Evolutionary conservation across 768 basidiomycete species (phyloP).

Genomic region (Mycena belliarum): DNA sequence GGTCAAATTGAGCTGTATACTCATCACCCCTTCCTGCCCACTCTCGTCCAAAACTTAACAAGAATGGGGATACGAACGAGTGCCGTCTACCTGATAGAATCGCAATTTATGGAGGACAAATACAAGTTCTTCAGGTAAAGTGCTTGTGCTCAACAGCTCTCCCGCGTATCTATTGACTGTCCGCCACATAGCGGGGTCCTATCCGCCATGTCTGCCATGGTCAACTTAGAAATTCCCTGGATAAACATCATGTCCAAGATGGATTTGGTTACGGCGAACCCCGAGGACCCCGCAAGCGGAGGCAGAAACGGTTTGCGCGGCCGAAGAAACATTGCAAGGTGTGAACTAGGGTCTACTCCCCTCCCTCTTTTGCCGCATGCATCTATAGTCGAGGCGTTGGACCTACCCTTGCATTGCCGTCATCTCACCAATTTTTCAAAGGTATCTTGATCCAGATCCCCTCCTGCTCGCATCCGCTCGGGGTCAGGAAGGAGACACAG

Average conservation of each 20-base stretch:
- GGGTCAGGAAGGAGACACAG: slow-evolving; percentile 53
- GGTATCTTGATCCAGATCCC: slow-evolving; percentile 96
- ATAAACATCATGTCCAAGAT: slow-evolving; percentile 99
- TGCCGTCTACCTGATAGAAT: slow-evolving; percentile 91
- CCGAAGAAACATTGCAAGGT: slow-evolving; percentile 84
- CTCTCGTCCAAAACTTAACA: slow-evolving; percentile 74
- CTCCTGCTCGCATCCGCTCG: slow-evolving; percentile 71
- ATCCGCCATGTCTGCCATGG: slow-evolving; percentile 99
- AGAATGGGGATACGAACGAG: slow-evolving; percentile 84
- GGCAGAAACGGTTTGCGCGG: slow-evolving; percentile 72
- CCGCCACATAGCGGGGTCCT: slow-evolving; percentile 73
- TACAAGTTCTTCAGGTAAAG: slow-evolving; percentile 93
- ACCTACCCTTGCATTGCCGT: not conserved
- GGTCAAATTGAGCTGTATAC: slow-evolving; percentile 99
- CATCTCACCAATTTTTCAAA: slow-evolving; percentile 25
- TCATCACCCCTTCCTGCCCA: slow-evolving; percentile 94
- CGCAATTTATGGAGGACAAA: slow-evolving; percentile 99
- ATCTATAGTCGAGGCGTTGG: slow-evolving; percentile 11
- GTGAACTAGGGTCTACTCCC: slow-evolving; percentile 21
- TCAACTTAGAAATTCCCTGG: slow-evolving; percentile 95
- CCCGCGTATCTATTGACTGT: not conserved
- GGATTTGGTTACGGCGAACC: slow-evolving; percentile 82
- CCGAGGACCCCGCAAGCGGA: slow-evolving; percentile 59
- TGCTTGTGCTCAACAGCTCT: slow-evolving; percentile 1
- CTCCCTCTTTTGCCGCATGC: not conserved